Percentiles rank a stretch among this genome's conserved stretches.
phyloP scores from a whole-genome alignment of 192 early-diverging fungal species.

The Bifiguratus adelaidae region DNA sequence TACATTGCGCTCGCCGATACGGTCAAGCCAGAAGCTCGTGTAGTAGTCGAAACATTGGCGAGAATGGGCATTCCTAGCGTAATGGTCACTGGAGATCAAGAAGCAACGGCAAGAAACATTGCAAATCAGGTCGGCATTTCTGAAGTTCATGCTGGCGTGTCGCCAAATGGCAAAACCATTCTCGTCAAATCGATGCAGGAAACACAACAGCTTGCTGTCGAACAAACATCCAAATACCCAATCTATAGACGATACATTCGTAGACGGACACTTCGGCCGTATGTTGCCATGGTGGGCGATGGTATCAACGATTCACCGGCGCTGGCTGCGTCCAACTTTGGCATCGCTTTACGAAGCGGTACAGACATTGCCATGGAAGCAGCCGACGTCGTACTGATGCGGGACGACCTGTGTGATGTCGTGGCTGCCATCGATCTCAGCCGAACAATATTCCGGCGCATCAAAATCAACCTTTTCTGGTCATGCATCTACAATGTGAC shows the following conservation, averaged over 20 bases:
- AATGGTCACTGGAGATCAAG: constrained; percentile 95
- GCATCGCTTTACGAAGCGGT: constrained; percentile 81
- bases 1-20: constrained; percentile 77
- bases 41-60: constrained; percentile 59
- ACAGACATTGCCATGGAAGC: constrained; percentile 96
- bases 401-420: constrained; percentile 75
- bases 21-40: constrained; percentile 67
- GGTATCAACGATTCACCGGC: constrained; percentile 95
- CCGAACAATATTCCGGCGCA: constrained; percentile 73
- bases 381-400: constrained; percentile 87
- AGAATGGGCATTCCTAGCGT: constrained; percentile 65
- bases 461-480: constrained; percentile 82
- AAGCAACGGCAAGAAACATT: constrained; percentile 69
- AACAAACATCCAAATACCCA: neutral
- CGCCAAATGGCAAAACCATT: constrained; percentile 79
- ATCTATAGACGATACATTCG: neutral
- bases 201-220: constrained; percentile 5
- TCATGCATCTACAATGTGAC: constrained; percentile 84
- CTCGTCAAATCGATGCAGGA: constrained; percentile 65
- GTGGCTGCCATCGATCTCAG: constrained; percentile 80
- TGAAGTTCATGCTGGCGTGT: constrained; percentile 82
- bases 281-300: constrained; percentile 93
- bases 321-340: constrained; percentile 74
- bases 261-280: constrained; percentile 3
- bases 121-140: constrained; percentile 75